Conservation (phyloP, 2,329 filamentous ascomycete genomes). For the Periconia digitata region DNA sequence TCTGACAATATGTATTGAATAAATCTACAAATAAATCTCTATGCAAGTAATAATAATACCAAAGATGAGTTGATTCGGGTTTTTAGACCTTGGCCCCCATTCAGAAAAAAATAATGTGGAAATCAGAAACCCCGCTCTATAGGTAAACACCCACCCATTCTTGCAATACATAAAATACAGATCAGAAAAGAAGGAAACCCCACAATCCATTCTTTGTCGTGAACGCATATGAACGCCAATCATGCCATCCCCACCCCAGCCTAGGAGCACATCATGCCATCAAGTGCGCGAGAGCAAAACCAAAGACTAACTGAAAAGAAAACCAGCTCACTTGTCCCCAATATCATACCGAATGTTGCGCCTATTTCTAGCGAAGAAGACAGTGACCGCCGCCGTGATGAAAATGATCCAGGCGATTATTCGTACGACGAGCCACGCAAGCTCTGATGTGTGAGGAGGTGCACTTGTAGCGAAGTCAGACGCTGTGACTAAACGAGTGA, state of each 20-base stretch:
- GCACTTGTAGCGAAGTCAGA: constrained; percentile 36
- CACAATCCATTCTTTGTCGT: not conserved
- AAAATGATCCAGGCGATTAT: constrained; percentile 22
- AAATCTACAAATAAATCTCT: too few species aligned
- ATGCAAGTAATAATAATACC: not conserved
- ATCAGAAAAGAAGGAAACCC: not conserved
- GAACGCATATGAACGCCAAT: constrained; percentile 1
- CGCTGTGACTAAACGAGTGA: constrained; percentile 16
- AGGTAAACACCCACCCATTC: not conserved
- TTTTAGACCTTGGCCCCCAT: not conserved
- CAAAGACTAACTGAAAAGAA: not conserved
- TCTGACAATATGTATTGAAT: too few species aligned
- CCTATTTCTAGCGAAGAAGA: constrained; percentile 14
- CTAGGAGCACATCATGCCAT: not conserved
- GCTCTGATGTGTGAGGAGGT: constrained; percentile 23
- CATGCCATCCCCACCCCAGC: not conserved
- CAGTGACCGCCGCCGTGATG: constrained; percentile 15
- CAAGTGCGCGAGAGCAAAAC: too few species aligned
- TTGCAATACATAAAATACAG: not conserved
- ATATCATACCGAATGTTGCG: constrained; percentile 9
- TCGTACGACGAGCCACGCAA: constrained; percentile 24
- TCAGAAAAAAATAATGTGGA: not conserved
- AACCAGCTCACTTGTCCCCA: not conserved
- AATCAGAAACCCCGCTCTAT: not conserved
- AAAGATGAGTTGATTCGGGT: not conserved